phyloP scores from a whole-genome alignment of 2,329 filamentous ascomycete genomes.

The Xylaria sp. region DNA sequence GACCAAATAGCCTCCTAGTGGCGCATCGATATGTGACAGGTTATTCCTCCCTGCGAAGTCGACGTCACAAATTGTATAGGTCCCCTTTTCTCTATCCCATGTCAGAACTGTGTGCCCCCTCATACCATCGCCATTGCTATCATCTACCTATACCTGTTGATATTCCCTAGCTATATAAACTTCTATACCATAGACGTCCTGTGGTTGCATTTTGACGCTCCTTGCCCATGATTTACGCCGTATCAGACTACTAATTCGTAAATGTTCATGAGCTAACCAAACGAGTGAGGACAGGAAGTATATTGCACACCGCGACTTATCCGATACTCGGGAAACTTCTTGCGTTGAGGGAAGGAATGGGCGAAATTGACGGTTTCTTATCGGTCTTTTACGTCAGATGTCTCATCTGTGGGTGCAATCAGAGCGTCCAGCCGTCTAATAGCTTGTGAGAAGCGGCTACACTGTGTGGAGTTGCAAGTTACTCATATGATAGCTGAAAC shows the following conservation, averaged over 20 bases:
- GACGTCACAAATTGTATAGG: too few species aligned
- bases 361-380: not conserved
- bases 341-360: not conserved
- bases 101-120: too few species aligned
- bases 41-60: too few species aligned
- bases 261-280: not conserved
- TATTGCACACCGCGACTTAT: not conserved
- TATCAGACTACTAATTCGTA: not conserved
- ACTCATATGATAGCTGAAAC: too few species aligned
- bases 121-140: not conserved
- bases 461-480: too few species aligned
- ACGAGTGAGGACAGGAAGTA: not conserved
- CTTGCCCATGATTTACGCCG: not conserved
- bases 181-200: not conserved
- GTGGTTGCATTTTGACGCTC: not conserved
- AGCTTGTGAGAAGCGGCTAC: too few species aligned
- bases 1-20: not conserved
- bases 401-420: not conserved
- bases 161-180: not conserved
- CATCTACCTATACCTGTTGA: not conserved
- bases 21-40: not conserved
- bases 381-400: not conserved
- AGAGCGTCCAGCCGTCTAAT: not conserved
- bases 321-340: not conserved
- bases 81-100: too few species aligned